Evolutionary conservation across 768 basidiomycete genomes (phyloP), one percentile per base, ranked within the genome.

Genomic region (Terana coerulea): DNA sequence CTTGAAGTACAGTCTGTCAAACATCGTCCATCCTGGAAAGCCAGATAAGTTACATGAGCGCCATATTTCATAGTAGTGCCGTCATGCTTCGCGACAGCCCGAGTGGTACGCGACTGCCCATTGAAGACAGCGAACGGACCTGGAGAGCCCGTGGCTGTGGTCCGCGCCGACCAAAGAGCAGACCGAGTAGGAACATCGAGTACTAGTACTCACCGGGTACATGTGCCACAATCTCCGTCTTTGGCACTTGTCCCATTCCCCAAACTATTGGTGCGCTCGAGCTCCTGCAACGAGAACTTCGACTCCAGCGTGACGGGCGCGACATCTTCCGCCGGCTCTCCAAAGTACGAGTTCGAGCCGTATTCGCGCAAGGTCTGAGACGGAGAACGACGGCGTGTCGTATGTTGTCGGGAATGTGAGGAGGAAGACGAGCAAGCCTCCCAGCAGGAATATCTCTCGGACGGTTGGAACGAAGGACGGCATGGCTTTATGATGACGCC

Each of bases 11-110:
- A 95, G 75, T 50, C 77, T 80, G 69, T 94, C 90, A 54, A 93
- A 84, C 46, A 94, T 83, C 1, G 92, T 91, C 93, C 91, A 97
- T 28, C 93, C 92, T 93, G 62, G 24, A 19, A 17, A 33, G n/a
- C n/a, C n/a, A n/a, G n/a, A n/a, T n/a, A n/a, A n/a, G n/a, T n/a
- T n/a, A n/a, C n/a, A n/a, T n/a, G n/a, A n/a, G n/a, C n/a, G n/a
- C n/a, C n/a, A n/a, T n/a, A n/a, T n/a, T n/a, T n/a, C n/a, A n/a
- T n/a, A n/a, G n/a, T n/a, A n/a, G n/a, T n/a, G n/a, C n/a, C n/a
- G n/a, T n/a, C n/a, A n/a, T n/a, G n/a, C n/a, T n/a, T n/a, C n/a
- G n/a, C n/a, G n/a, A n/a, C n/a, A n/a, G n/a, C n/a, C n/a, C n/a
- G n/a, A n/a, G n/a, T n/a, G n/a, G n/a, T n/a, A n/a, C n/a, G n/a